A percentile compares a stretch with the other conserved stretches of the same genome.
These are phyloP conservation scores for Penicillium ucsense DNA, from an alignment of 495 filamentous ascomycete genomes.

Conservation along the genomic window DNA sequence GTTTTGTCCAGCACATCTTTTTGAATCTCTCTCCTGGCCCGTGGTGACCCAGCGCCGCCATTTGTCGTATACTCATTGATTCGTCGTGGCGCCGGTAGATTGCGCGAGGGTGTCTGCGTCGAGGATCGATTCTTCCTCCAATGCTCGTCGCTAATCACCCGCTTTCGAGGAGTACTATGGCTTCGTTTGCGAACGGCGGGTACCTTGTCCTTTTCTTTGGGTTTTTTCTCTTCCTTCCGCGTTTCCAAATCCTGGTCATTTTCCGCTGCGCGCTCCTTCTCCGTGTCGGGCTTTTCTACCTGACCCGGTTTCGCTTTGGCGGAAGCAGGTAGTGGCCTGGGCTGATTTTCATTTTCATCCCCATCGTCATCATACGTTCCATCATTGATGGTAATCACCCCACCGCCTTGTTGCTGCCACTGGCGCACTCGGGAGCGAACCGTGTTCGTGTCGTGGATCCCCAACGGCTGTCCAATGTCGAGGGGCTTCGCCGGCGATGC, in stretches of 20 bases:
- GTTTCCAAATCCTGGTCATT: background rate
- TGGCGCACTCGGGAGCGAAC: constrained; percentile 61
- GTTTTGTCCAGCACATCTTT: constrained; percentile 14
- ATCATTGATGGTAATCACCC: constrained; percentile 43
- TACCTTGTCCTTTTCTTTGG: constrained; percentile 7
- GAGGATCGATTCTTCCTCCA: constrained; percentile 49
- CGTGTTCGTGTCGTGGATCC: constrained; percentile 46
- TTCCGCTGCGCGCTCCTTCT: constrained; percentile 5
- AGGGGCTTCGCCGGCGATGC: constrained; percentile 28
- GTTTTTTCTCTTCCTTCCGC: constrained; percentile 4
- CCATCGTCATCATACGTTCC: constrained; percentile 29
- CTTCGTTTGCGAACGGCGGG: constrained; percentile 25
- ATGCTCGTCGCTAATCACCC: constrained; percentile 71
- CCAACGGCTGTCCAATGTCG: constrained; percentile 43
- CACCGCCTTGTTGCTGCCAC: constrained; percentile 64
- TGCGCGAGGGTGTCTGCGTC: constrained; percentile 35
- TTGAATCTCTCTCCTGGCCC: constrained; percentile 9
- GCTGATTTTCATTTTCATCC: constrained; percentile 25
- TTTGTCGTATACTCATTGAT: constrained; percentile 34
- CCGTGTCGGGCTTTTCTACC: constrained; percentile 8
- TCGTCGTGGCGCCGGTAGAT: constrained; percentile 44
- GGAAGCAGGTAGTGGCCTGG: constrained; percentile 18
- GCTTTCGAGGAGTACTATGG: constrained; percentile 57
- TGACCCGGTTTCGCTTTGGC: constrained; percentile 16
- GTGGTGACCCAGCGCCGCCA: constrained; percentile 17